Evolutionary conservation across 1,284 basidiomycete genomes (phyloP), one percentile per base, ranked within the genome.

Genomic region (Phellinidium pouzarii): DNA sequence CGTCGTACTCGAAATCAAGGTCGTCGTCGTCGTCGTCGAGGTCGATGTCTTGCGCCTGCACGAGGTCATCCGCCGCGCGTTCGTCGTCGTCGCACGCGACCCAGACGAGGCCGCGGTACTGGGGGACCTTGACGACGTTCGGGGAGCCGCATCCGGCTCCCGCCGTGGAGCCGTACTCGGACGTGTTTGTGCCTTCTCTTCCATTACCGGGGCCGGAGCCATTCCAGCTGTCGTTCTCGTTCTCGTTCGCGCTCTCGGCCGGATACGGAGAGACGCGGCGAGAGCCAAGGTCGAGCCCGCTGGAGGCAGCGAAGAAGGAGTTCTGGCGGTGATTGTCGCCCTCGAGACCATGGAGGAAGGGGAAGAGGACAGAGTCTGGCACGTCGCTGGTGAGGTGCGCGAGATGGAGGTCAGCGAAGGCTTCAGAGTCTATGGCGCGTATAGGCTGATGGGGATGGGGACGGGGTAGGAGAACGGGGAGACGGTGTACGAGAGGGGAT

Each of bases 261-360:
- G 27, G 11, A 3, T 57, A 0, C 9, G n/a, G 53, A 59, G 56
- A 51, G 60, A 1, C 9, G 12, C 54, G 59, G 55, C 53, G 60
- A 5, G 40, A 48, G 48, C 56, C 60, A 12, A 58, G 6, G 57
- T 54, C 14, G 40, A 61, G 23, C 60, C 62, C 42, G 65, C 64
- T 60, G 27, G 57, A 66, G 27, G 69, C 66, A 2, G 80, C 75
- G 64, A 91, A 92, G 73, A 92, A 92, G 27, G 75, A 72, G 64
- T 85, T 87, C 70, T 91, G 89, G 0, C 81, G 78, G 23, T 77
- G 68, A 64, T 89, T 88, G 57, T 83, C 76, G 59, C 87, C 84
- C 62, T 92, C 89, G 64, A 94, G 73, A 53, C 89, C 83, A 65
- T 91, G 83, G 49, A 90, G 68, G 73, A 94, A 89, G 25, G 91